phyloP scores from a whole-genome alignment of 2,329 filamentous ascomycete species.

The Colletotrichum chlorophyti region DNA sequence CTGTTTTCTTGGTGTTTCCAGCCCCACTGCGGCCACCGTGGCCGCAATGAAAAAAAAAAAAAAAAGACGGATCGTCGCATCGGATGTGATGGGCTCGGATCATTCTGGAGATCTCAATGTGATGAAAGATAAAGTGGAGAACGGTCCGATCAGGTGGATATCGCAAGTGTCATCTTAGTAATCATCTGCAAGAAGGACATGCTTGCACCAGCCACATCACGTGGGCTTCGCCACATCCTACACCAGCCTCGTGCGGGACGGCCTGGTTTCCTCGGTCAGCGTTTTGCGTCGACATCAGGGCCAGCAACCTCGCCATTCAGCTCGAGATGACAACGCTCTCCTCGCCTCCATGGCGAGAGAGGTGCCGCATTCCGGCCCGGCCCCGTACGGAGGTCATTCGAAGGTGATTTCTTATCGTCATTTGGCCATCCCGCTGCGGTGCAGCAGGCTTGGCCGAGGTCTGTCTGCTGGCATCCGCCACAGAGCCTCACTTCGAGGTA shows the following conservation, averaged over 20 bases:
- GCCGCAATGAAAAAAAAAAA: no score
- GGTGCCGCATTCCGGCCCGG: background rate
- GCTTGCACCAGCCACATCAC: constrained; percentile 10
- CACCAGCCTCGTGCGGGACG: constrained; percentile 29
- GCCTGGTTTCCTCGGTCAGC: constrained; percentile 24
- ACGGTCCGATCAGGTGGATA: no score
- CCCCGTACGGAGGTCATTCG: background rate
- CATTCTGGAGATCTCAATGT: no score
- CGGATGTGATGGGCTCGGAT: no score
- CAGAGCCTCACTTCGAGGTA: constrained; percentile 26
- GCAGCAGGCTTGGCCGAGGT: constrained; percentile 8
- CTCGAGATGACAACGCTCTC: constrained; percentile 17
- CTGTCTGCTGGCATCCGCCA: constrained; percentile 24
- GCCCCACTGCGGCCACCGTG: no score
- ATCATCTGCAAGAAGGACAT: background rate
- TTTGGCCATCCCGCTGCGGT: background rate
- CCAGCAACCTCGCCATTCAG: constrained; percentile 22
- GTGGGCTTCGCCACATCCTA: constrained; percentile 1
- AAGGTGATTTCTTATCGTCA: background rate
- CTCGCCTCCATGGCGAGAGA: constrained; percentile 5
- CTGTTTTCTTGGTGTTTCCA: no score
- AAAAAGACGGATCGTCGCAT: no score
- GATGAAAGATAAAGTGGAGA: background rate
- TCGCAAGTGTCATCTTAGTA: no score
- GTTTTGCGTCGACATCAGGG: constrained; percentile 28